These are phyloP conservation scores for Nematocida displodere DNA, from an alignment of 371 early-diverging fungal genomes.

Conservation along the genomic window DNA sequence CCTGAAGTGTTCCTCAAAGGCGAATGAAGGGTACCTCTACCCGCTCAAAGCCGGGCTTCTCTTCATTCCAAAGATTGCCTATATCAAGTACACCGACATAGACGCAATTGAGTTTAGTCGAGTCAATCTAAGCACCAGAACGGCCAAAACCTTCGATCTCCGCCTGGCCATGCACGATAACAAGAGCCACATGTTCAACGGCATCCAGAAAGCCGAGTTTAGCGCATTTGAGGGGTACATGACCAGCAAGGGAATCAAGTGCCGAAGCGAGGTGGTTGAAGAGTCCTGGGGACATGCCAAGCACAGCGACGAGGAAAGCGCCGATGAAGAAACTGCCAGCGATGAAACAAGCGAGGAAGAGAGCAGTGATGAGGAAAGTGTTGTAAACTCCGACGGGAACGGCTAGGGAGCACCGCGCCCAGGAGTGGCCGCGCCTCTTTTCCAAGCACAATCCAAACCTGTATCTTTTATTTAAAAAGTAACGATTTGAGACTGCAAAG, in stretches of 20 bases:
- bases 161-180: conserved; percentile 54
- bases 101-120: conserved; percentile 74
- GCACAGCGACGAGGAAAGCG: conserved; percentile 33
- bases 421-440: no score
- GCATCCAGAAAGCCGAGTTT: conserved; percentile 63
- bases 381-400: neutral
- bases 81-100: conserved; percentile 77
- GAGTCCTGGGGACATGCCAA: conserved; percentile 39
- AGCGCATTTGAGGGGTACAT: conserved; percentile 61
- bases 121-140: conserved; percentile 61
- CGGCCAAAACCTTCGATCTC: conserved; percentile 66
- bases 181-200: conserved; percentile 58
- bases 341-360: conserved; percentile 31
- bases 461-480: neutral
- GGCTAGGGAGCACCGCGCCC: no score
- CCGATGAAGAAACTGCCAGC: conserved; percentile 52
- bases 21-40: conserved; percentile 89
- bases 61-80: conserved; percentile 85
- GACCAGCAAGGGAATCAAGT: conserved; percentile 51
- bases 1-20: conserved; percentile 88
- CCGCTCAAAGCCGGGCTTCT: conserved; percentile 81
- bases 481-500: no score
- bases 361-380: neutral
- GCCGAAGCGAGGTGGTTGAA: conserved; percentile 61
- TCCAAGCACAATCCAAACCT: no score